Base-by-base conservation (phyloP, 768 basidiomycete genomes). In the Boletus reticulatus region DNA sequence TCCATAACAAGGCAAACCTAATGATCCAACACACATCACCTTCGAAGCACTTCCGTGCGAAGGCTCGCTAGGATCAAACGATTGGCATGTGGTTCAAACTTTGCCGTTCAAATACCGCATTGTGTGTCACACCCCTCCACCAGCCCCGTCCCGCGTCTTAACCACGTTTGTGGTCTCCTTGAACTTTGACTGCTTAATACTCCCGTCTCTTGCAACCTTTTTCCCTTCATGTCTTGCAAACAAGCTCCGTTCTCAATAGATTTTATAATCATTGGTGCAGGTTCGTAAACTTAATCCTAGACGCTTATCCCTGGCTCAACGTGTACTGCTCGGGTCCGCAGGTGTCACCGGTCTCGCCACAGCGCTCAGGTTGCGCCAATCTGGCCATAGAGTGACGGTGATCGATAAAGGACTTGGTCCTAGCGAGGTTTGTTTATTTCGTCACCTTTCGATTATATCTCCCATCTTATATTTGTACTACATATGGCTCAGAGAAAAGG, bases 351-450 rank as follows among this genome's bases (percentile, higher is more conserved):
- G 86, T 22, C 77, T 87, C 20, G 79, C 85, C 6, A 72, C 78
- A 9, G 85, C 85, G 10, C 81, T 78, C 63, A 71, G 80, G n/a
- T 71, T 88, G 41, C 73, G 75, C 41, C 78, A 76, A 55, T 78
- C 80, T 13, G 86, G 87, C 6, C 87, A 88, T 68, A 70, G 73
- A 29, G 84, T 87, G 34, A 73, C 76, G 1, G 76, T 88, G 2
- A 56, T 87, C 24, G 86, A 88, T 57, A 74, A 77, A 57, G 74
- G 72, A 13, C 69, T 73, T 56, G 80, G 79, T 20, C 76, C 75
- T 20, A 64, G 69, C 24, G 73, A 75, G 60, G 78, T 79, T 17
- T n/a, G 70, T 52, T 46, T 36, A 5, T 34, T 12, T 14, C 19
- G 16, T 38, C 53, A 1, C 16, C 34, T 9, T 32, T 22, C 36